Base-by-base conservation (phyloP, 179 eudicot genomes). In the Drosera spatulata region DNA sequence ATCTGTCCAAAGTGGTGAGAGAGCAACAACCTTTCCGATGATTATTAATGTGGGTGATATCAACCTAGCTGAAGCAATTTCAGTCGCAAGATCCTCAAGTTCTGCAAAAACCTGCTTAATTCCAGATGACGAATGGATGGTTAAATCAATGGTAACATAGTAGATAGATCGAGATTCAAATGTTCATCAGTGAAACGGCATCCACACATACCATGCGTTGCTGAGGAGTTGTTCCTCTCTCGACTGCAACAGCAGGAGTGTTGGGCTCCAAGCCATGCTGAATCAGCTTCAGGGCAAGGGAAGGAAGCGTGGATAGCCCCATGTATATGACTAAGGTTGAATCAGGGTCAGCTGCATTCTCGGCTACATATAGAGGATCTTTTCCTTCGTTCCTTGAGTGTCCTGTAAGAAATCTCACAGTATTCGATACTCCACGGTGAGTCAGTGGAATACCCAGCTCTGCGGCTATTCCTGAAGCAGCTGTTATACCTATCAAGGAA, bases 391-490 rank as follows among this genome's bases (percentile, higher is more conserved):
- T 89, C 61, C 90, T 86, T 3, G 99, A 93, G 72, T 93, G 99
- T 2, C 99, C 99, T 0, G 97, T 93, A 41, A 93, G 90, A 74
- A 89, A 93, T 67, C 97, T 77, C 6, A 93, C 95, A 74, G 97
- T 93, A 56, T 69, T 93, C 62, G 99, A 80, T 40, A 93, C 76
- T 50, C 99, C 99, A 5, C 99, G 77, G 60, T 93, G 99, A 9
- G 97, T 93, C 63, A 93, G 71, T 41, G 99, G 99, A 64, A 93
- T 86, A 52, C 99, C 95, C 41, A 93, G 75, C 64, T 93, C 99
- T 11, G 99, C 97, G 58, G 90, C 82, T 73, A 93, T 93, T 59
- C 99, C 99, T 12, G 99, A 93, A 61, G 99, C 99, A 63, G 99
- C 89, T 53, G 99, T 93, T 63, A 93, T 93, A 56, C 99, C 98